phyloP scores from a whole-genome alignment of 495 filamentous ascomycete genomes.

The Aspergillus wentii region DNA sequence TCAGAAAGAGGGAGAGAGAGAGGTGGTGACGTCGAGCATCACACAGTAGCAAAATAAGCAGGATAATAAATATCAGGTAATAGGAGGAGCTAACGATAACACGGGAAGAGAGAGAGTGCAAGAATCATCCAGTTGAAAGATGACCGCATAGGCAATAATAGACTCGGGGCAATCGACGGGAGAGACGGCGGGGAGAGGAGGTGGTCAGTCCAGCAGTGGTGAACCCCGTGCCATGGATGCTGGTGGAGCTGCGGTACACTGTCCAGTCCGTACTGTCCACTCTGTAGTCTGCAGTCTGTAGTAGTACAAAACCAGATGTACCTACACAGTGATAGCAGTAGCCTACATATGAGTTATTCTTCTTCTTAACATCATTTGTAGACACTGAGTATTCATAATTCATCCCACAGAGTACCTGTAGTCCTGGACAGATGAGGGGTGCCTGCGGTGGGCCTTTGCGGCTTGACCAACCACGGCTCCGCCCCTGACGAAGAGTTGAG shows the following conservation, averaged over 20 bases:
- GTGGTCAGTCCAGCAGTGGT: constrained; percentile 7
- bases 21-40: too few species aligned
- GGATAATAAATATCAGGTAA: too few species aligned
- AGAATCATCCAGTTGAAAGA: background rate
- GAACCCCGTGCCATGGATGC: constrained; percentile 15
- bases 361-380: too few species aligned
- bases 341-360: background rate
- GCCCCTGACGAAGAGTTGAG: constrained; percentile 17
- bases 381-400: too few species aligned
- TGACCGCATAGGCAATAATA: background rate
- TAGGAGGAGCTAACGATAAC: too few species aligned
- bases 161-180: background rate
- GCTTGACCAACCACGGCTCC: constrained; percentile 14
- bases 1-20: background rate
- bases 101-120: background rate
- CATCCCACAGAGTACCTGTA: background rate
- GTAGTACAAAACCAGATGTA: too few species aligned
- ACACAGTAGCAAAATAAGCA: too few species aligned
- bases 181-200: background rate
- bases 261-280: background rate
- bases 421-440: constrained; percentile 15
- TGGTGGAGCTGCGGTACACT: constrained; percentile 14
- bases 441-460: constrained; percentile 7
- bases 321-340: too few species aligned
- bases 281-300: background rate